Evolutionary conservation across 495 filamentous ascomycete species (phyloP), one percentile per base, ranked within the genome.

Genomic region (Neurospora sp.): DNA sequence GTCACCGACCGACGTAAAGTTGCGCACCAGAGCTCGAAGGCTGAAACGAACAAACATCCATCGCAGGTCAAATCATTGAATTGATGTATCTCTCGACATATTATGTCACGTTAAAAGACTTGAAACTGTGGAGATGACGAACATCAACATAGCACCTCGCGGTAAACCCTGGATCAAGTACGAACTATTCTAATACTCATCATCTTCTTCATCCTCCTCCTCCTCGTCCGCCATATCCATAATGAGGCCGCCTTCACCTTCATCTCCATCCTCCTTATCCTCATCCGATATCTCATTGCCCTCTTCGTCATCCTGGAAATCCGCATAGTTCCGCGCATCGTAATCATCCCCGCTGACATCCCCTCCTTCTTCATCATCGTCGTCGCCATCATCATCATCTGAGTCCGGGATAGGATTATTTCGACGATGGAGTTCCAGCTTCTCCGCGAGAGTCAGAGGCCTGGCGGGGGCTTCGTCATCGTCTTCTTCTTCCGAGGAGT

Each of bases 231-330:
- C 71, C 48, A 40, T 68, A 10, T 70, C 70, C n/a, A 71, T 37
- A 4, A 69, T 42, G 1, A 65, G 37, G 1, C 38, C 68, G 4
- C 41, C 38, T 14, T 73, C 61, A 12, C 53, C 68, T 37, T 40
- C 41, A 0, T 37, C 71, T 0, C 35, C 35, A 37, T 59, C 68
- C 9, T 68, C 72, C 11, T 14, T 37, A 8, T 27, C 48, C 10
- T 46, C 46, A 53, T 2, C 20, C 46, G 38, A 69, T 4, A 59
- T 22, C 37, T 73, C 73, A 4, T 72, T 72, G 1, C 70, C 74
- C 42, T 74, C 74, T 3, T 77, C 74, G 35, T 77, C 76, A 59
- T 75, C 74, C 27, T 77, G 71, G 5, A 73, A 77, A 22, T 75
- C 74, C 2, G 70, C 74, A 39, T 77, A 77, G 16, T 72, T 44